Conservation (phyloP, 805 yeast species). For the Candida pseudoglaebosa region DNA sequence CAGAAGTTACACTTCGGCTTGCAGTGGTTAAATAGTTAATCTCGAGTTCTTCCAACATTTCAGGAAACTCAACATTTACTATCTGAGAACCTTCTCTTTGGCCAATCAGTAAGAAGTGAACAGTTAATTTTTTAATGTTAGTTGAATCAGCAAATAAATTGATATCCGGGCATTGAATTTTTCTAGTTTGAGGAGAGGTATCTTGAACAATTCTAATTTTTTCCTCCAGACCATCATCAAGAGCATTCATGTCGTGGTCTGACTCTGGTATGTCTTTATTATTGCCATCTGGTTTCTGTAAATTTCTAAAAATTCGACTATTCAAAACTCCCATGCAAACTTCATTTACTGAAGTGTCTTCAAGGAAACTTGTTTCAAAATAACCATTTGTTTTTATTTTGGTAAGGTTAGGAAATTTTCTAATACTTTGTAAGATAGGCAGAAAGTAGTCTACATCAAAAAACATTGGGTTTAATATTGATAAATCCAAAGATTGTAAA, state of each 20-base stretch:
- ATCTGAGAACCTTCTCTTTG: background rate
- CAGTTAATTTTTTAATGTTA: background rate
- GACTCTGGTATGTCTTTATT: background rate
- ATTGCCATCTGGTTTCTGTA: no score
- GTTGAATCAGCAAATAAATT: background rate
- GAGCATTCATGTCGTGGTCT: no score
- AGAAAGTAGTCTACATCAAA: background rate
- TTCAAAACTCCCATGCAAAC: background rate
- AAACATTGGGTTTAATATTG: background rate
- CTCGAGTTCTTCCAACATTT: background rate
- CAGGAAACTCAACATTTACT: background rate
- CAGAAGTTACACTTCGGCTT: no score
- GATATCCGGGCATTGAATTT: background rate
- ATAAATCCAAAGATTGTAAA: background rate
- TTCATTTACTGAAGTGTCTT: background rate
- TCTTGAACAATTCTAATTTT: background rate
- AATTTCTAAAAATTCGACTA: background rate
- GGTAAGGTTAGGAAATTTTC: background rate
- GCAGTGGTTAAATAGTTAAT: background rate
- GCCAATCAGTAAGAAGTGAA: background rate
- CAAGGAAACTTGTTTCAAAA: background rate
- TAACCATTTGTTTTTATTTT: background rate
- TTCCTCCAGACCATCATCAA: background rate
- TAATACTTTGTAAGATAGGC: background rate
- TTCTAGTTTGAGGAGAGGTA: background rate